Percentiles rank a stretch among this genome's conserved stretches.
Evolutionary conservation across 768 basidiomycete species (phyloP).

Genomic region (Boletellus ananas): DNA sequence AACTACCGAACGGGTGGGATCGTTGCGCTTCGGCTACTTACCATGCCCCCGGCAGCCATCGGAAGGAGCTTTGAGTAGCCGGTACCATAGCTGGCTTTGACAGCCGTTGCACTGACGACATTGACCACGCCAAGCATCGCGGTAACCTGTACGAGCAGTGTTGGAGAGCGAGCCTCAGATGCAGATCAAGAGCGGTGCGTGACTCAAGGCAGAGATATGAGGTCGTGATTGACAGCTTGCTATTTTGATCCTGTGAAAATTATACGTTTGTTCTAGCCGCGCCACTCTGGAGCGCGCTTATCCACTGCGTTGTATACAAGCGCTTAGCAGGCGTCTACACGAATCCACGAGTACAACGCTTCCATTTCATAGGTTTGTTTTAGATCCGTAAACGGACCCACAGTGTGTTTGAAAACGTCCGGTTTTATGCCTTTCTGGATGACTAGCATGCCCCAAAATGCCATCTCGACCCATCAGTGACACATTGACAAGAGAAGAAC

Average conservation of each 20-base stretch:
- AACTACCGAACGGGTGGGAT: no score
- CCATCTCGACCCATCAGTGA: neutral
- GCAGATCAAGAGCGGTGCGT: no score
- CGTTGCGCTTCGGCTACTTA: no score
- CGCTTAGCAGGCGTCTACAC: neutral
- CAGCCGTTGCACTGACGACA: no score
- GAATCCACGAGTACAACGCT: constrained; percentile 3
- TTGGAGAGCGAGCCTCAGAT: no score
- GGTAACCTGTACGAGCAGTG: neutral
- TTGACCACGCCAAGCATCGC: no score
- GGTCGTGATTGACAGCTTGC: neutral
- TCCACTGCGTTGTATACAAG: neutral
- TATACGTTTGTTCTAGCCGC: neutral
- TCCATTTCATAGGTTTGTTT: neutral
- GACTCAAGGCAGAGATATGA: neutral
- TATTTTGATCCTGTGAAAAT: neutral
- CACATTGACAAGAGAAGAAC: neutral
- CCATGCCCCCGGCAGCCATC: no score
- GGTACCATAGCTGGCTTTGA: no score
- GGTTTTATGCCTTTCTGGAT: neutral
- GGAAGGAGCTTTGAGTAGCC: no score
- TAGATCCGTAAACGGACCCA: neutral
- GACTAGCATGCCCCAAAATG: constrained; percentile 1
- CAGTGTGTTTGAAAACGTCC: neutral
- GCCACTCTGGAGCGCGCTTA: neutral